These are phyloP conservation scores for Datisca glomerata DNA, from an alignment of 306 rosid genomes.

Conservation along the genomic window DNA sequence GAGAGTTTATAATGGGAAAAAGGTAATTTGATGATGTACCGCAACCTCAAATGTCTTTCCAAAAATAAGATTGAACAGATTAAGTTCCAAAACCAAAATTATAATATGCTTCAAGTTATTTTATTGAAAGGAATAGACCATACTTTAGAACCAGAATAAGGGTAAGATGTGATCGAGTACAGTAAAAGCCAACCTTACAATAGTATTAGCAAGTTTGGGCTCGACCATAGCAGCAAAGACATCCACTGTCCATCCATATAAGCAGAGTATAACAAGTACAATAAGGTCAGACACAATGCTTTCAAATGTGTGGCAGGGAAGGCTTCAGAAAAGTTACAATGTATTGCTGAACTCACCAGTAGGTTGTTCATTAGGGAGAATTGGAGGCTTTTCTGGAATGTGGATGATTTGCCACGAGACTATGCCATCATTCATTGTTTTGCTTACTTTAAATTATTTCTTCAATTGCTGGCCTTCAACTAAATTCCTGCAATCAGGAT, in stretches of 20 bases:
- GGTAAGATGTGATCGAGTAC: no score
- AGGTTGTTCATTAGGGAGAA: constrained; percentile 51
- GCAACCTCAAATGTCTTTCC: no score
- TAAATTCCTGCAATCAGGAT: no score
- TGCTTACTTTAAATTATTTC: neutral
- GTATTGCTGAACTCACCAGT: constrained; percentile 30
- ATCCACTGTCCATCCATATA: constrained; percentile 20
- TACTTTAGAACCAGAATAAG: no score
- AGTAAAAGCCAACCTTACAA: constrained; percentile 43
- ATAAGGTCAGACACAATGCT: neutral
- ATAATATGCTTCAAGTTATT: neutral
- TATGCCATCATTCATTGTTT: constrained; percentile 1
- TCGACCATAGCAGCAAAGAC: constrained; percentile 52
- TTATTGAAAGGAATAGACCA: constrained; percentile 1
- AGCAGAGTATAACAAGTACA: neutral
- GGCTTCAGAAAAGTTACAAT: neutral
- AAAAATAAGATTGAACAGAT: no score
- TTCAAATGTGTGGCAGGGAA: neutral
- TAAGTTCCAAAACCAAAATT: neutral
- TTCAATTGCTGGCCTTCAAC: no score
- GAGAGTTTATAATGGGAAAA: no score
- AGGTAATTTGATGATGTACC: no score
- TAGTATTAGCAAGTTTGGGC: constrained; percentile 58
- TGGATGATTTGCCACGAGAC: constrained; percentile 35
- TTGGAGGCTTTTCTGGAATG: constrained; percentile 46